Base-by-base conservation (phyloP, 495 filamentous ascomycete species). In the Hypoxylon fuscum region DNA sequence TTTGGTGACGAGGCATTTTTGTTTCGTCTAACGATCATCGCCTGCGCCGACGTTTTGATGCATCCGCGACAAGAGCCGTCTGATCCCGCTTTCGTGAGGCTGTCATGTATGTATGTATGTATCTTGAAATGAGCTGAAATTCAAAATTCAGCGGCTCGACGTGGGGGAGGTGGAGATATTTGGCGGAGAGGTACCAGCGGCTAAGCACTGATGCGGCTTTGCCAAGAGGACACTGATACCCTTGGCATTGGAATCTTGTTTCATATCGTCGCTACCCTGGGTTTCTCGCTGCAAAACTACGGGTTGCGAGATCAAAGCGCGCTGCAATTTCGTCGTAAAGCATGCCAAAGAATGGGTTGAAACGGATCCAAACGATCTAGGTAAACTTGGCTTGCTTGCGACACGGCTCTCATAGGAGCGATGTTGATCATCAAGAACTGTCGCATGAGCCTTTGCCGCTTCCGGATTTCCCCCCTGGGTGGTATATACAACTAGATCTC, bases 211-310 rank as follows among this genome's bases (percentile, higher is more conserved):
- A 14, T 55, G 62, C 50, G 62, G 50, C 45, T 52, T 52, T 8
- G 63, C 63, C 63, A 66, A 66, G 63, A 54, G 41, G 10, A 34
- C 21, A 23, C 57, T 61, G 63, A 61, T 58, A 57, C 63, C 44
- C 62, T 66, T 60, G 62, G 62, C 62, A 55, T 65, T 59, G 23
- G 20, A 40, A 57, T 66, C 56, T 66, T 21, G 63, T 66, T 66
- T 66, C 63, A 66, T 53, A 52, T 55, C 56, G 53, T 61, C 57
- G 45, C 20, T 22, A 48, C 40, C 49, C 62, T 54, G 42, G 55
- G 49, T 31, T 42, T 31, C 38, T 31, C 37, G 22, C 29, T 37
- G 25, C 42, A 25, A 25, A 18, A 45, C n/a, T 35, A 41, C 34
- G 32, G 14, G n/a, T 29, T 20, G 57, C 23, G 18, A 42, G 55